Base-by-base conservation (phyloP, 805 yeast genomes). In the Kodamaea fukazawae region DNA sequence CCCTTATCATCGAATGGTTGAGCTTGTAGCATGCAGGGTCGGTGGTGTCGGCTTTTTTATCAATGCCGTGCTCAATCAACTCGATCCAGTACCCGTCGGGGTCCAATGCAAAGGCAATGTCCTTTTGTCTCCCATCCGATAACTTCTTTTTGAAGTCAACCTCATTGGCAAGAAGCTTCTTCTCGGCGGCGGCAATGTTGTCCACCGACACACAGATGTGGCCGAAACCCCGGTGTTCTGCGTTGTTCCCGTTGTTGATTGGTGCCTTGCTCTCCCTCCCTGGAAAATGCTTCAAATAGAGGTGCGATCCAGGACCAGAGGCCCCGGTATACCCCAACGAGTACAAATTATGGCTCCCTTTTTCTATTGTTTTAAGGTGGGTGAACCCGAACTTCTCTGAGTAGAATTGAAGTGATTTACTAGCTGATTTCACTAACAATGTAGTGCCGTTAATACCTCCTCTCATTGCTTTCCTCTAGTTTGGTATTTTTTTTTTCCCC, bases 11-110 rank as follows among this genome's bases (percentile, higher is more conserved):
- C 5, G 93, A 68, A 64, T 90, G 97, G 66, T 91, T 89, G 61
- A 91, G 76, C 46, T 75, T 68, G 57, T 74, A 73, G n/a, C 72
- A 61, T 4, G 61, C 38, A 1, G 46, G 36, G 42, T 70, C 68
- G 15, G 80, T 63, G 17, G 49, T 57, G 22, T 53, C 67, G 17
- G 67, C 74, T 7, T 49, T 45, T 52, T 74, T 72, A 42, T 62
- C 59, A 23, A 67, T 48, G 13, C 66, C 71, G 50, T 76, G 81
- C 54, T 79, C 79, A 48, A 91, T 77, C 54, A 91, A 67, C 71
- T 91, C 99, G 54, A 91, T 77, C 99, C 99, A 91, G 68, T 93
- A 93, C 51, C 93, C 93, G 64, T 91, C 91, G 6, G 98, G 96
- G 55, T 93, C 98, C 50, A 90, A 75, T 4, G 84, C 95, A 63